A percentile compares a stretch with the other conserved stretches of the same genome.
Evolutionary conservation across 2,329 filamentous ascomycete genomes (phyloP).

Genomic region (Neofusicoccum kwambonambiense): DNA sequence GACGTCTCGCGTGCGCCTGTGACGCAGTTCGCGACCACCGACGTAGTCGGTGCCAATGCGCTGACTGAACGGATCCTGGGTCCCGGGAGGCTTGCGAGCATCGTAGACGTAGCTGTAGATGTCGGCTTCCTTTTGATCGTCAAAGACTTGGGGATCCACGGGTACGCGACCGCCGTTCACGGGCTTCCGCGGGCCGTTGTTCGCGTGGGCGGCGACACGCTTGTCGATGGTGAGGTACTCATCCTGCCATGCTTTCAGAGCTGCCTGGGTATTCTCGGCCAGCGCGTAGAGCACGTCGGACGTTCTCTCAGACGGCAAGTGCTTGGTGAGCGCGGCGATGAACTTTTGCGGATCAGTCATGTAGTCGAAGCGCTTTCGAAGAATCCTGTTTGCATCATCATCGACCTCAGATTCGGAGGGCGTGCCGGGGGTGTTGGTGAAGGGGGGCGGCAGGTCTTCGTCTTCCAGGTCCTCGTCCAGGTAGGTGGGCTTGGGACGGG

Average conservation of each 20-base stretch:
- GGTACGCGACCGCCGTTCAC: slow-evolving; percentile 49
- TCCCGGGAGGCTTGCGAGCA: slow-evolving; percentile 48
- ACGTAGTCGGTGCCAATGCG: slow-evolving; percentile 45
- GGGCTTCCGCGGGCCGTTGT: slow-evolving; percentile 48
- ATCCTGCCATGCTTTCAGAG: slow-evolving; percentile 57
- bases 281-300: slow-evolving; percentile 55
- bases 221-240: slow-evolving; percentile 58
- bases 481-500: slow-evolving; percentile 8
- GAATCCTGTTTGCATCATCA: slow-evolving; percentile 41
- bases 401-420: slow-evolving; percentile 36
- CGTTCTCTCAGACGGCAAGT: slow-evolving; percentile 42
- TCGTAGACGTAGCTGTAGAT: slow-evolving; percentile 61
- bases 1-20: slow-evolving; percentile 40
- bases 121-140: slow-evolving; percentile 61
- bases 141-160: slow-evolving; percentile 48
- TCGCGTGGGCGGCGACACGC: slow-evolving; percentile 28
- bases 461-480: slow-evolving; percentile 15
- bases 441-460: slow-evolving; percentile 37
- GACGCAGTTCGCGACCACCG: slow-evolving; percentile 47
- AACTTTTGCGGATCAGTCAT: slow-evolving; percentile 45
- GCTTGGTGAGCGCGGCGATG: slow-evolving; percentile 44
- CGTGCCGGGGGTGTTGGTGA: slow-evolving; percentile 28
- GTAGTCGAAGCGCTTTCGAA: slow-evolving; percentile 41
- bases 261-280: slow-evolving; percentile 54
- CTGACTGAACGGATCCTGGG: slow-evolving; percentile 58